These are phyloP conservation scores for Geotrichum ghanense DNA, from an alignment of 805 yeast species.

Conservation along the genomic window DNA sequence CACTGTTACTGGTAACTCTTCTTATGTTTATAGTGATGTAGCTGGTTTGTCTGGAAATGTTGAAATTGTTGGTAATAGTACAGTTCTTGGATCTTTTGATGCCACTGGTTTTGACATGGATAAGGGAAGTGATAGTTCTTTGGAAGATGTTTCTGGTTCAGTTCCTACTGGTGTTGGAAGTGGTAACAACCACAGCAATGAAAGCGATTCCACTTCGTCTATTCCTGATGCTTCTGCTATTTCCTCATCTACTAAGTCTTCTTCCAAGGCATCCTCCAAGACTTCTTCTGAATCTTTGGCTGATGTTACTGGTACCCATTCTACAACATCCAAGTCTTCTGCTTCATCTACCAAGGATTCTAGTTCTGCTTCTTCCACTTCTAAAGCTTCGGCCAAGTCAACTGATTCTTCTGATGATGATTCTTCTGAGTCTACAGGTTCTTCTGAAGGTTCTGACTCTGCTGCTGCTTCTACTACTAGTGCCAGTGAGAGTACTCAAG, in stretches of 20 bases:
- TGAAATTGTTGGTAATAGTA: slow-evolving; percentile 48
- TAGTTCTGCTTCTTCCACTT: slow-evolving; percentile 10
- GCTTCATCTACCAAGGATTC: slow-evolving; percentile 8
- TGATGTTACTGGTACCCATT: slow-evolving; percentile 4
- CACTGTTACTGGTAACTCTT: slow-evolving; percentile 32
- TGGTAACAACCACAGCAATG: slow-evolving; percentile 3
- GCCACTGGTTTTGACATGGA: slow-evolving; percentile 51
- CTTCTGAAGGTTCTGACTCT: slow-evolving; percentile 14
- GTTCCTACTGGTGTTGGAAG: slow-evolving; percentile 6
- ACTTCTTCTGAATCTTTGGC: slow-evolving; percentile 4
- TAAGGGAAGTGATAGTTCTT: slow-evolving; percentile 8
- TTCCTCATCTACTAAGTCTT: slow-evolving; percentile 9
- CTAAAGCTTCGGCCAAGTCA: slow-evolving; percentile 10
- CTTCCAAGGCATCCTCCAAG: slow-evolving; percentile 7
- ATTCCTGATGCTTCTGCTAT: slow-evolving; percentile 10
- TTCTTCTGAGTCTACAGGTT: slow-evolving; percentile 30
- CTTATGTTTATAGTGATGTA: slow-evolving; percentile 45
- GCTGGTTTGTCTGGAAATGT: slow-evolving; percentile 35
- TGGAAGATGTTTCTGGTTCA: slow-evolving; percentile 6
- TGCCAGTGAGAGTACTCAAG: slow-evolving; percentile 16
- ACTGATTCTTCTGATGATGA: slow-evolving; percentile 8
- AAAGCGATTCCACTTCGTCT: not conserved
- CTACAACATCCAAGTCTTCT: slow-evolving; percentile 14
- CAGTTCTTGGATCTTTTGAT: slow-evolving; percentile 45
- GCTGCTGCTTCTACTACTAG: slow-evolving; percentile 11